Conservation (phyloP, 345 rosid genomes). For the Citrus sp. region DNA sequence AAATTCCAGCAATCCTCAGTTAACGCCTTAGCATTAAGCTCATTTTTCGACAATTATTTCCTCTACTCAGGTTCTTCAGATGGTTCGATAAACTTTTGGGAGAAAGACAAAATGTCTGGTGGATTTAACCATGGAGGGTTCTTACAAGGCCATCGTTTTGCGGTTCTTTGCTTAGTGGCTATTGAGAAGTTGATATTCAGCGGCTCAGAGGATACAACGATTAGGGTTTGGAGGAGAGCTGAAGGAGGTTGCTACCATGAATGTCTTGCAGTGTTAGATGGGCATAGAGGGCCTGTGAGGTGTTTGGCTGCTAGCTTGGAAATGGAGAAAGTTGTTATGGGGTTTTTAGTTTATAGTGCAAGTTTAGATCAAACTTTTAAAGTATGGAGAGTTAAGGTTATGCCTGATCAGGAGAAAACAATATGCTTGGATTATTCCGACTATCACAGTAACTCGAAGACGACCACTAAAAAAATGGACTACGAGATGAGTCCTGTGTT, state of each 20-base stretch:
- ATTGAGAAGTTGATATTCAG: conserved; percentile 43
- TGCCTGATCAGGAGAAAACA: conserved; percentile 32
- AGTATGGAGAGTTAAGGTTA: conserved; percentile 50
- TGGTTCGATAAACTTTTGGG: conserved; percentile 50
- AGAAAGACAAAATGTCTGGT: conserved; percentile 43
- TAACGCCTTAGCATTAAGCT: conserved; percentile 44
- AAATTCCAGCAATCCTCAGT: conserved; percentile 49
- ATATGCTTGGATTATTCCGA: conserved; percentile 19
- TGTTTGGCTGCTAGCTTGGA: conserved; percentile 46
- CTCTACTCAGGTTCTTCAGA: conserved; percentile 51
- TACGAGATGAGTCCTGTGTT: conserved; percentile 45
- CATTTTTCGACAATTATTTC: conserved; percentile 23
- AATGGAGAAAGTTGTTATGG: conserved; percentile 45
- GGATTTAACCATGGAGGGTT: conserved; percentile 52
- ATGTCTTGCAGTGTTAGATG: conserved; percentile 47
- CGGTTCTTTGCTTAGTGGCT: conserved; percentile 38
- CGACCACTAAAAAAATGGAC: conserved; percentile 9
- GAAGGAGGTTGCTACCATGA: conserved; percentile 55
- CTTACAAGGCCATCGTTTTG: conserved; percentile 46
- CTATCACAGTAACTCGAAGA: conserved; percentile 4
- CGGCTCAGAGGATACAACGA: conserved; percentile 53
- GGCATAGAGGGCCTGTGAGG: conserved; percentile 45
- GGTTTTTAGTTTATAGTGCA: conserved; percentile 46
- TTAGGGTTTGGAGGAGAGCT: conserved; percentile 54
- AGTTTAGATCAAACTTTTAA: conserved; percentile 52